A percentile compares a stretch with the other conserved stretches of the same genome.
Evolutionary conservation across 257 asterid species (phyloP).

Genomic region (Gentiana straminea): DNA sequence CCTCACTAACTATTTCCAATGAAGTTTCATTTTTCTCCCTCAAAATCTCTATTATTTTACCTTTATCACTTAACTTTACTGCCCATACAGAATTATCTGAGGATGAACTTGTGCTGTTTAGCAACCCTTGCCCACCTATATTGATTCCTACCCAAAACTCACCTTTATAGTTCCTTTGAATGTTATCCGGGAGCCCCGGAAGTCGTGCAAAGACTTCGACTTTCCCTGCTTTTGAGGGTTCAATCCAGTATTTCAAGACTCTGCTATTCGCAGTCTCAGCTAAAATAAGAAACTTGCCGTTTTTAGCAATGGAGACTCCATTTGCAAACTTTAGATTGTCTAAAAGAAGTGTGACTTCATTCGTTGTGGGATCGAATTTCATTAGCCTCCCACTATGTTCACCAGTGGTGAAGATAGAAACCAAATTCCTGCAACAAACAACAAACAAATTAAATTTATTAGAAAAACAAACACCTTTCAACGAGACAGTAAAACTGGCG

Average conservation of each 20-base stretch:
- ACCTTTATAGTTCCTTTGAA: slow-evolving; percentile 35
- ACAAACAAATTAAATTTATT: no score
- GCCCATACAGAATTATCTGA: slow-evolving; percentile 26
- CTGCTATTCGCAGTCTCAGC: slow-evolving; percentile 49
- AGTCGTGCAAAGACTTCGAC: slow-evolving; percentile 32
- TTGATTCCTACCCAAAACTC: slow-evolving; percentile 74
- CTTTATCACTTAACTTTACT: slow-evolving; percentile 34
- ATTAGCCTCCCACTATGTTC: slow-evolving; percentile 53
- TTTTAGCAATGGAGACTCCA: slow-evolving; percentile 10
- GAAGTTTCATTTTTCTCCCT: slow-evolving; percentile 20
- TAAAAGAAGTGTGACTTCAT: slow-evolving; percentile 23
- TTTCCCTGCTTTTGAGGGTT: slow-evolving; percentile 20
- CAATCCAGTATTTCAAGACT: slow-evolving; percentile 41
- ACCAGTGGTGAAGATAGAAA: slow-evolving; percentile 24
- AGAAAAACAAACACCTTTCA: no score
- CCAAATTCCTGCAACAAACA: no score
- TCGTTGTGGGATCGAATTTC: slow-evolving; percentile 37
- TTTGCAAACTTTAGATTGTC: slow-evolving; percentile 49
- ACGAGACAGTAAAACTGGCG: no score
- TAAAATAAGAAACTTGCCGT: slow-evolving; percentile 35
- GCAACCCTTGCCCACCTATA: slow-evolving; percentile 5
- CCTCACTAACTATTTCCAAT: slow-evolving; percentile 61
- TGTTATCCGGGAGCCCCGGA: slow-evolving; percentile 59
- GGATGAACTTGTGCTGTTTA: slow-evolving; percentile 9
- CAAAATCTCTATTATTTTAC: slow-evolving; percentile 35